Percentiles rank a stretch among this genome's conserved stretches.
phyloP scores from a whole-genome alignment of 352 stramenopile species.

The Pythium aristosporum region DNA sequence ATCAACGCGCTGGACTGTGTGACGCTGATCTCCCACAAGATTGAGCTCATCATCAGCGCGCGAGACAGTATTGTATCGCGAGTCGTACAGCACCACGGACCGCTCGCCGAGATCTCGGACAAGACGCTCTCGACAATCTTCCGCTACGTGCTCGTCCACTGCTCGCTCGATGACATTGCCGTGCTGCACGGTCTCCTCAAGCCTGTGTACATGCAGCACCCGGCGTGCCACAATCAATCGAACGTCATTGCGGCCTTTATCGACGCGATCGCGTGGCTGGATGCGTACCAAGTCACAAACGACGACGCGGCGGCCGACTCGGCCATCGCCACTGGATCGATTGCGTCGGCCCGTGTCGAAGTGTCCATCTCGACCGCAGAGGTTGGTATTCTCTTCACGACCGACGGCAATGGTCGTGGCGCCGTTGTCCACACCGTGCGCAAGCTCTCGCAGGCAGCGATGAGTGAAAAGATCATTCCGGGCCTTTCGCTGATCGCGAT shows the following conservation, averaged over 20 bases:
- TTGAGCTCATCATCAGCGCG: conserved; percentile 67
- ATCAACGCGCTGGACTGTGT: conserved; percentile 73
- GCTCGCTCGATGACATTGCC: conserved; percentile 55
- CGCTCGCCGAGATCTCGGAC: conserved; percentile 58
- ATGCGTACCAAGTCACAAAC: conserved; percentile 42
- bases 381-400: conserved; percentile 82
- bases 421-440: conserved; percentile 75
- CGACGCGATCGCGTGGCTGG: conserved; percentile 78
- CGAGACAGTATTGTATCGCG: conserved; percentile 47
- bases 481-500: conserved; percentile 79
- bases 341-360: conserved; percentile 56
- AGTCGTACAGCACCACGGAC: conserved; percentile 55
- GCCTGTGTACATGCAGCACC: conserved; percentile 63
- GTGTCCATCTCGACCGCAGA: conserved; percentile 84
- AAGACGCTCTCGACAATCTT: conserved; percentile 65
- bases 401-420: conserved; percentile 70
- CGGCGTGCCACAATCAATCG: conserved; percentile 67
- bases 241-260: conserved; percentile 63
- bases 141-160: conserved; percentile 64
- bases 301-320: conserved; percentile 9
- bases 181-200: conserved; percentile 53
- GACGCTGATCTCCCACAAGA: conserved; percentile 81
- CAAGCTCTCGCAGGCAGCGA: conserved; percentile 77
- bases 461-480: conserved; percentile 66
- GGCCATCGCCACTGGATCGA: conserved; percentile 32